Evolutionary conservation across 1,284 basidiomycete genomes (phyloP).

Genomic region (Cerioporus squamosus): DNA sequence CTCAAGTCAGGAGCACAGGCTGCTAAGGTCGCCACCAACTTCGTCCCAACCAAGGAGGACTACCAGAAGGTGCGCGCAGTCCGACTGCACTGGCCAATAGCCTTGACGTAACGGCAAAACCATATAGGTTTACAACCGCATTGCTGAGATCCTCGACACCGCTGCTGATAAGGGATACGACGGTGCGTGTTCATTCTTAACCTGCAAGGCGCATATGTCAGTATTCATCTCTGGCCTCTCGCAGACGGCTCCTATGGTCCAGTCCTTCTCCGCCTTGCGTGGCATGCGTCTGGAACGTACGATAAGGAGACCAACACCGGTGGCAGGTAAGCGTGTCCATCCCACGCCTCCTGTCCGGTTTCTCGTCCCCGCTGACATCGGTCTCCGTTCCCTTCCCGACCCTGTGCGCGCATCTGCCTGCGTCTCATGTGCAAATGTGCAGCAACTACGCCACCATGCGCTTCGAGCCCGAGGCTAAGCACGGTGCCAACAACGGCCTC

Average conservation of each 20-base stretch:
- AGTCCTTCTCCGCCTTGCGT: conserved; percentile 91
- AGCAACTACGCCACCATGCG: conserved; percentile 97
- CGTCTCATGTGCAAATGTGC: neutral
- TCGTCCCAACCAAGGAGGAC: conserved; percentile 75
- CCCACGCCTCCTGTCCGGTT: neutral
- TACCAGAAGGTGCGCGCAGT: conserved; percentile 76
- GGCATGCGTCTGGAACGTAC: conserved; percentile 92
- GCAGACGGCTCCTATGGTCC: conserved; percentile 92
- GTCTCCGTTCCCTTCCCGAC: neutral
- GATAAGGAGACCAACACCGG: conserved; percentile 88
- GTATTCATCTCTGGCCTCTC: neutral
- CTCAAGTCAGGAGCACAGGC: conserved; percentile 63
- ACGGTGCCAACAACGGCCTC: conserved; percentile 90
- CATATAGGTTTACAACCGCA: conserved; percentile 83
- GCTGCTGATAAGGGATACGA: conserved; percentile 77
- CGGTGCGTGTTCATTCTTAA: conserved; percentile 56
- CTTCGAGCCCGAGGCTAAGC: conserved; percentile 83
- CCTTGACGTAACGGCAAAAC: neutral
- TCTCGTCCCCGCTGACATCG: conserved; percentile 5
- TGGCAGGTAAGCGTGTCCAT: conserved; percentile 65
- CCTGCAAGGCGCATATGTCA: neutral
- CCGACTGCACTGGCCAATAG: neutral
- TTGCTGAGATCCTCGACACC: conserved; percentile 78
- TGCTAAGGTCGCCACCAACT: conserved; percentile 65
- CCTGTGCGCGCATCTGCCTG: neutral